Evolutionary conservation across 441 rosid species (phyloP).

Genomic region (Arabidopsis lyrata): DNA sequence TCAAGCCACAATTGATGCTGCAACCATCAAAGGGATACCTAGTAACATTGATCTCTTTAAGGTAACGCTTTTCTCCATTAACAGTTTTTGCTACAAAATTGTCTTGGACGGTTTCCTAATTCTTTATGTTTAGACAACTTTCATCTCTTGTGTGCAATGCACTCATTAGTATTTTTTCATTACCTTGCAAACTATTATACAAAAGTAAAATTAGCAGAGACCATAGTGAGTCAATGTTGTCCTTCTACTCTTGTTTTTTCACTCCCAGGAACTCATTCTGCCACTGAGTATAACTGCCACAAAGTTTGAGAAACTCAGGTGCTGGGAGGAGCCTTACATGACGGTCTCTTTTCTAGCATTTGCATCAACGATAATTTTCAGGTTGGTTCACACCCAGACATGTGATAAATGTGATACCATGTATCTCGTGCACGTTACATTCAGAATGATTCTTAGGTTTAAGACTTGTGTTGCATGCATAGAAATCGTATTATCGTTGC

Average conservation of each 20-base stretch:
- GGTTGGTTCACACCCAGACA: slow-evolving; percentile 51
- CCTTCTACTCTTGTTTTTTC: not conserved
- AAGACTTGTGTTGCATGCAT: not conserved
- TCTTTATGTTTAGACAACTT: slow-evolving; percentile 5
- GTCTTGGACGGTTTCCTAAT: slow-evolving; percentile 4
- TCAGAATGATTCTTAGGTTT: slow-evolving; percentile 16
- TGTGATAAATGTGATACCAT: slow-evolving; percentile 22
- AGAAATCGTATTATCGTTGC: not conserved
- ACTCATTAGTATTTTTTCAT: slow-evolving; percentile 18
- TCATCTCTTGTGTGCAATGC: slow-evolving; percentile 12
- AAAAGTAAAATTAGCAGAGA: slow-evolving; percentile 20
- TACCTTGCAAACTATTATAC: not conserved
- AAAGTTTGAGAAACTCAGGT: slow-evolving; percentile 75
- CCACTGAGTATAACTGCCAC: slow-evolving; percentile 68
- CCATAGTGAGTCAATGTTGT: not conserved
- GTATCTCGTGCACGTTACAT: slow-evolving; percentile 14
- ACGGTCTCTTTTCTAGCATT: slow-evolving; percentile 80
- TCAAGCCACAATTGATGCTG: slow-evolving; percentile 97
- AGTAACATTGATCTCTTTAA: slow-evolving; percentile 96
- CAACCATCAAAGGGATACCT: slow-evolving; percentile 90
- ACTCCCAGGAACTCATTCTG: slow-evolving; percentile 78
- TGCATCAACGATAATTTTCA: slow-evolving; percentile 70
- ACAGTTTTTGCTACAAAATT: not conserved
- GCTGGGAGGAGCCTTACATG: slow-evolving; percentile 92
- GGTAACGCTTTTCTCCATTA: slow-evolving; percentile 51